A percentile compares a stretch with the other conserved stretches of the same genome.
phyloP scores from a whole-genome alignment of 345 rosid genomes.

The Sapria himalayana region DNA sequence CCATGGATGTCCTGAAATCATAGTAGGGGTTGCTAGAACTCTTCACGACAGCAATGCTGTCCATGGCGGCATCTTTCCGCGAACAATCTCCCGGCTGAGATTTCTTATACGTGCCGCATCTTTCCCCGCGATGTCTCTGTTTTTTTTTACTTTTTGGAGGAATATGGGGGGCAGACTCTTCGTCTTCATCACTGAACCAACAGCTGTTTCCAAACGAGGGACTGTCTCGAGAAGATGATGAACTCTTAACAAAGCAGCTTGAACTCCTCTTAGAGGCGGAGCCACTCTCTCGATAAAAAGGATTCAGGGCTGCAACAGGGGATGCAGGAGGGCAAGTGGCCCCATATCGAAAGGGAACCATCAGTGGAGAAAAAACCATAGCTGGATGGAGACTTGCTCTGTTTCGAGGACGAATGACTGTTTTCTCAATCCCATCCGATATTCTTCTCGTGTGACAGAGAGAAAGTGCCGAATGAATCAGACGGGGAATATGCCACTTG shows the following conservation, averaged over 20 bases:
- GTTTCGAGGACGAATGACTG: conserved; percentile 14
- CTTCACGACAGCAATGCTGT: conserved; percentile 76
- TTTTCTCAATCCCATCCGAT: conserved; percentile 34
- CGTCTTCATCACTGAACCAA: conserved; percentile 58
- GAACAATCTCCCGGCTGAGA: too few relatives aligned
- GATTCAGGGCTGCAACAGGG: conserved; percentile 18
- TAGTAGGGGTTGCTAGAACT: conserved; percentile 44
- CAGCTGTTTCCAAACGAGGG: conserved; percentile 13
- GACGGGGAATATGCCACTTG: conserved; percentile 37
- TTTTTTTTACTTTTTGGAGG: conserved; percentile 30
- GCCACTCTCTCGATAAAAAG: conserved; percentile 7
- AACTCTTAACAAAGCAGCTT: too few relatives aligned
- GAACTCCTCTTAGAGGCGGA: too few relatives aligned
- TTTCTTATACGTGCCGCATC: conserved; percentile 4
- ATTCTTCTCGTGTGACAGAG: conserved; percentile 38
- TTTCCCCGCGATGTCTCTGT: conserved; percentile 6
- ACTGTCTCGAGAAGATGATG: conserved; percentile 36
- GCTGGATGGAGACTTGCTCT: conserved; percentile 5
- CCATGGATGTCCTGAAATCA: conserved; percentile 59
- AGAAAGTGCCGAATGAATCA: conserved; percentile 37
- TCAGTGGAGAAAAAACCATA: conserved; percentile 11
- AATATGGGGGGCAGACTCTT: conserved; percentile 40
- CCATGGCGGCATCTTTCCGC: too few relatives aligned
- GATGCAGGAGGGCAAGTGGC: conserved; percentile 22
- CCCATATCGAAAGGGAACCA: not conserved